Conservation (phyloP, 805 yeast species). For the Myxozyma monticola region DNA sequence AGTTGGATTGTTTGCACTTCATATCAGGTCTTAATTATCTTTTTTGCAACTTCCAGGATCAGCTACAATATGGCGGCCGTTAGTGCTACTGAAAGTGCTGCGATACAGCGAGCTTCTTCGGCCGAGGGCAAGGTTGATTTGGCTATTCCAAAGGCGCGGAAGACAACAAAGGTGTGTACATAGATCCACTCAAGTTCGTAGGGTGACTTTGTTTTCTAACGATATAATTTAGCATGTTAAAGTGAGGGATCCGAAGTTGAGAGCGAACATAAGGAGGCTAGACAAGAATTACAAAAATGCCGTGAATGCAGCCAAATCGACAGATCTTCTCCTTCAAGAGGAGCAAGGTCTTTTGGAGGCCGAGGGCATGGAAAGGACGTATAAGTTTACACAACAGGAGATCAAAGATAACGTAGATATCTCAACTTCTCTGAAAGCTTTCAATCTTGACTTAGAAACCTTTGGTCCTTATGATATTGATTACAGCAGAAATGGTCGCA, state of each 20-base stretch:
- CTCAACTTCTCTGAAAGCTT: slow-evolving; percentile 67
- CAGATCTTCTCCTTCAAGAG: slow-evolving; percentile 83
- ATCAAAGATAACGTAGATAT: slow-evolving; percentile 73
- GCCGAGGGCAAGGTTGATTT: too few species aligned
- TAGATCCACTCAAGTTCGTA: too few species aligned
- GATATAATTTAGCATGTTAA: too few species aligned
- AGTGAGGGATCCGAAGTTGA: slow-evolving; percentile 59
- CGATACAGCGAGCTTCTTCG: too few species aligned
- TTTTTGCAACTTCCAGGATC: too few species aligned
- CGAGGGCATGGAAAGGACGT: slow-evolving; percentile 93
- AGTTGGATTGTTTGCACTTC: too few species aligned
- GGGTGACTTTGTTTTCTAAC: too few species aligned
- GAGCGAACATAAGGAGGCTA: slow-evolving; percentile 62
- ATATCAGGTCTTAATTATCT: too few species aligned
- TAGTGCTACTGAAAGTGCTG: too few species aligned
- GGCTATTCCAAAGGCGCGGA: too few species aligned
- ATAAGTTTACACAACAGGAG: slow-evolving; percentile 78
- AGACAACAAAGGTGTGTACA: too few species aligned
- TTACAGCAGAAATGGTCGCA: slow-evolving; percentile 85
- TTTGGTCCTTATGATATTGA: slow-evolving; percentile 86
- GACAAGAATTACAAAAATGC: slow-evolving; percentile 78
- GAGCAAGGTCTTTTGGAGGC: slow-evolving; percentile 85
- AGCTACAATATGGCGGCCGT: too few species aligned
- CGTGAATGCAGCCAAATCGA: slow-evolving; percentile 76
- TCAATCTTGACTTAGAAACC: slow-evolving; percentile 69